Conservation (phyloP, 495 filamentous ascomycete genomes). For the Immersiella caudata region DNA sequence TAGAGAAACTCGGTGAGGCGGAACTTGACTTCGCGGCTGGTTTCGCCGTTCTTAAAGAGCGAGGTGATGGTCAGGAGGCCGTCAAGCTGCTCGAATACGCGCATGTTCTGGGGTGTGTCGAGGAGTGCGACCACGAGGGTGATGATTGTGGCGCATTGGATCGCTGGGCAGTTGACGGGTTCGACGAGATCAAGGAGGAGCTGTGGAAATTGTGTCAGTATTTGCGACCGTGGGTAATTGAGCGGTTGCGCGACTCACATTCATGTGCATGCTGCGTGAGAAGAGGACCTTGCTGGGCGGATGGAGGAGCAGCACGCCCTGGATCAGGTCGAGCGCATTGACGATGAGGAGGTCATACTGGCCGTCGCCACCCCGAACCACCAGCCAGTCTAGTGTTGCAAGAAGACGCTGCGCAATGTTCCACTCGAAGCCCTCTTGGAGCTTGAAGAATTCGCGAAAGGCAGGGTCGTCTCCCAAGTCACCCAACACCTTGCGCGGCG, state of each 20-base stretch:
- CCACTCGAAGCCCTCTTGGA: slow-evolving; percentile 98
- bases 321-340: slow-evolving; percentile 84
- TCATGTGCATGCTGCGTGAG: slow-evolving; percentile 91
- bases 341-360: slow-evolving; percentile 90
- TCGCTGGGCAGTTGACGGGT: slow-evolving; percentile 84
- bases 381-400: slow-evolving; percentile 81
- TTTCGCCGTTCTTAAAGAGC: slow-evolving; percentile 83
- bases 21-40: slow-evolving; percentile 84
- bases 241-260: slow-evolving; percentile 48
- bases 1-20: slow-evolving; percentile 94
- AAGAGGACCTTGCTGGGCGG: slow-evolving; percentile 90
- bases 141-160: slow-evolving; percentile 86
- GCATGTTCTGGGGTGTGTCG: slow-evolving; percentile 79
- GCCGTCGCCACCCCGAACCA: slow-evolving; percentile 76
- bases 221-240: neutral
- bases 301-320: slow-evolving; percentile 87
- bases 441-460: slow-evolving; percentile 92
- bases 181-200: slow-evolving; percentile 94
- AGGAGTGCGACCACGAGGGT: slow-evolving; percentile 88
- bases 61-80: slow-evolving; percentile 91
- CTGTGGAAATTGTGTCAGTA: slow-evolving; percentile 33
- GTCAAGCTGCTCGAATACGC: slow-evolving; percentile 90
- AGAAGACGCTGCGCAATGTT: slow-evolving; percentile 90
- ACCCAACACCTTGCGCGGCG: slow-evolving; percentile 60
- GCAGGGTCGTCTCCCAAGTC: slow-evolving; percentile 82